Base-by-base conservation (phyloP, 768 basidiomycete genomes). In the Ramaria sp. region DNA sequence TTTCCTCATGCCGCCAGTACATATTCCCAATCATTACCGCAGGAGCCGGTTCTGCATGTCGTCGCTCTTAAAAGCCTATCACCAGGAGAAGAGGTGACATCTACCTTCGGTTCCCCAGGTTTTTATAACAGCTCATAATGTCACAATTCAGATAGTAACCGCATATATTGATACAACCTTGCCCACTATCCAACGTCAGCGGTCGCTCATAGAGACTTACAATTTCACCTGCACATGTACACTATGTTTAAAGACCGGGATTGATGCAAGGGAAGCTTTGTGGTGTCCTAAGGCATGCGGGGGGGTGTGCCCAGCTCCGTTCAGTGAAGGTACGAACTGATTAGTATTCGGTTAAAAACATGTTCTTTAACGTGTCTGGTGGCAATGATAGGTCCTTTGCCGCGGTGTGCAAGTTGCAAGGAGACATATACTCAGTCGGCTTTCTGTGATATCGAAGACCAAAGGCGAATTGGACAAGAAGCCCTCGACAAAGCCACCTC, bases 81-180 rank as follows among this genome's bases (percentile, higher is more conserved):
- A 1, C 64, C 73, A 0, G 80, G 73, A 6, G 83, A 94, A 65
- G 87, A 96, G 78, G 89, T 88, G 49, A 5, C 68, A 59, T 20
- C 10, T 9, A 4, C 37, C 25, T 28, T 30, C 41, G 16, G 50
- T 22, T n/a, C 38, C 2, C 18, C 32, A 16, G 5, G 28, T 24
- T 27, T 13, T 45, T 20, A 38, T 18, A 20, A 52, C 53, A 18
- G 16, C 8, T 38, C 44, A 6, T 48, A 30, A 16, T 30, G 38
- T 20, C 36, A 24, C 5, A 36, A 41, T 5, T 7, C 52, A 93
- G 92, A 73, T 98, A 42, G 59, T 85, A 34, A 91, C 85, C 0
- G 73, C 88, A 8, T 97, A 97, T 60, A 74, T 96, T 43, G 95
- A 97, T 64, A 80, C 86, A 0, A 88, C 90, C 0, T 70, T 87